Evolutionary conservation across 495 filamentous ascomycete genomes (phyloP).

Genomic region (Cairneyella variabilis): DNA sequence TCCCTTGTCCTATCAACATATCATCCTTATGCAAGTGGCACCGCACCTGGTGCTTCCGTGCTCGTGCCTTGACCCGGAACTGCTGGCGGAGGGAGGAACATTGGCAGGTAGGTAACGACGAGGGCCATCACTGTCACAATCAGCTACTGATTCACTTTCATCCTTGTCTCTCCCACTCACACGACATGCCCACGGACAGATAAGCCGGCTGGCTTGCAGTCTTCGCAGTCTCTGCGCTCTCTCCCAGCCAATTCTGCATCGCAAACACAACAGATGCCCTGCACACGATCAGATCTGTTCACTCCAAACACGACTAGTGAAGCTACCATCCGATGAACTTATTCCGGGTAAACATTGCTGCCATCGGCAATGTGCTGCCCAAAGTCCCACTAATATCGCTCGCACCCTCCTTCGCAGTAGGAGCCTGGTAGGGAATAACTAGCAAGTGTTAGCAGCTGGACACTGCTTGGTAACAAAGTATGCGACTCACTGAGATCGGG

Average conservation of each 20-base stretch:
- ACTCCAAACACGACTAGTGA: neutral
- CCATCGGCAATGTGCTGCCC: conserved; percentile 86
- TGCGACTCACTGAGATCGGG: conserved; percentile 68
- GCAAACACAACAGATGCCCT: conserved; percentile 84
- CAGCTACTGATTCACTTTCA: conserved; percentile 26
- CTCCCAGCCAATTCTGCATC: conserved; percentile 80
- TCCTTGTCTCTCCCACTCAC: conserved; percentile 61
- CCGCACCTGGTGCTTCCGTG: conserved; percentile 20
- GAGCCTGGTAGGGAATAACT: conserved; percentile 51
- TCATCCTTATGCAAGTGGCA: conserved; percentile 2
- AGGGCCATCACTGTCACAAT: conserved; percentile 66
- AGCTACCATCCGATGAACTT: conserved; percentile 83
- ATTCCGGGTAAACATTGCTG: conserved; percentile 89
- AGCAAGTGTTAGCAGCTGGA: neutral
- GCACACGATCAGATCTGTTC: conserved; percentile 11
- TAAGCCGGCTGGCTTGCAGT: conserved; percentile 69
- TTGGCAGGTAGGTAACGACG: conserved; percentile 74
- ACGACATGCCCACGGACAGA: conserved; percentile 79
- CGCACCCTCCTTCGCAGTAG: conserved; percentile 39
- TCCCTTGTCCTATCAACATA: conserved; percentile 1
- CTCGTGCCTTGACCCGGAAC: conserved; percentile 25
- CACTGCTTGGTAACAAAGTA: neutral
- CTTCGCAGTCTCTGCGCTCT: conserved; percentile 71
- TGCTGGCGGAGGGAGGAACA: conserved; percentile 68
- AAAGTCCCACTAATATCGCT: conserved; percentile 59